phyloP scores from a whole-genome alignment of 2,329 filamentous ascomycete species.

The Colletotrichum graminicola region DNA sequence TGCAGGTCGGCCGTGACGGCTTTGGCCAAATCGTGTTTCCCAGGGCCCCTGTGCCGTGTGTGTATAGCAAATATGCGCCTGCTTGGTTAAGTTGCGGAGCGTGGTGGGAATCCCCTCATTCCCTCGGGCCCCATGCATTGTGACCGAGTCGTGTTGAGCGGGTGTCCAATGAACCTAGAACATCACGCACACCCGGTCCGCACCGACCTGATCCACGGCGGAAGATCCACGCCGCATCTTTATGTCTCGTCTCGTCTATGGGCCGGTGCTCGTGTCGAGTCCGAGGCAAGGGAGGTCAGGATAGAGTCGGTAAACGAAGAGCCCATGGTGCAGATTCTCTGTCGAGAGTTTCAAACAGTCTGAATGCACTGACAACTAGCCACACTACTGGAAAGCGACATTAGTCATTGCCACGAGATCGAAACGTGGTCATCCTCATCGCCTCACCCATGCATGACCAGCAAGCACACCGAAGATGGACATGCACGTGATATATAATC shows the following conservation, averaged over 20 bases:
- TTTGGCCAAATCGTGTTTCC: slow-evolving; percentile 9
- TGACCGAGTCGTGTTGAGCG: slow-evolving; percentile 36
- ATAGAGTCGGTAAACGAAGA: neutral
- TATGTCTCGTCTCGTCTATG: slow-evolving; percentile 3
- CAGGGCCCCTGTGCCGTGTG: neutral
- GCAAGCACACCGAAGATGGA: neutral
- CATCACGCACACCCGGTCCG: slow-evolving; percentile 6
- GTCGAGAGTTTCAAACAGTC: neutral
- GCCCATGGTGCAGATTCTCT: neutral
- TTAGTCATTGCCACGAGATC: neutral
- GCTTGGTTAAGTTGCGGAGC: slow-evolving; percentile 7
- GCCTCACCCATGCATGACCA: neutral
- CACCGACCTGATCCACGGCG: slow-evolving; percentile 18
- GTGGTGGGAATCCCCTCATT: slow-evolving; percentile 19
- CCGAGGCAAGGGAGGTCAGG: slow-evolving; percentile 5
- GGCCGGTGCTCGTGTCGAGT: neutral
- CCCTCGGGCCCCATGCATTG: slow-evolving; percentile 26
- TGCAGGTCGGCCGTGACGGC: slow-evolving; percentile 37
- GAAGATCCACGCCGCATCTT: slow-evolving; percentile 12
- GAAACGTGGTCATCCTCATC: too few relatives aligned
- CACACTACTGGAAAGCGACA: neutral
- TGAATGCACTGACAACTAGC: neutral
- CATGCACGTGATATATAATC: neutral
- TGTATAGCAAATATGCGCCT: neutral
- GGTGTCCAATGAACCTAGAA: slow-evolving; percentile 28